phyloP scores from a whole-genome alignment of 1,139 yeast species.

The Pneumocystis carinii region DNA sequence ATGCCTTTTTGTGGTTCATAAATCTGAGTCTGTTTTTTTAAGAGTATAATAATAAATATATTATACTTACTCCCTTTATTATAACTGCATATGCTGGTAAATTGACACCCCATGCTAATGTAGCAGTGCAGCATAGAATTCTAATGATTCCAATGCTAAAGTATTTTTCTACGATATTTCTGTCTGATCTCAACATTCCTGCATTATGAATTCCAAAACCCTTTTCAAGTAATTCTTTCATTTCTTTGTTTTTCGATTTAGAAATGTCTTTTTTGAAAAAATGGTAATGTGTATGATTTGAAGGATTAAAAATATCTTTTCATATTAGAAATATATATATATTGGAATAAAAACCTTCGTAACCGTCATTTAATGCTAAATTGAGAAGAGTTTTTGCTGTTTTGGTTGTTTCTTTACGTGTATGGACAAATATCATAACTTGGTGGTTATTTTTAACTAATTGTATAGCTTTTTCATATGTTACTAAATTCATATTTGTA shows the following conservation, averaged over 20 bases:
- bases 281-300: constrained; percentile 34
- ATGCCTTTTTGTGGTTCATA: constrained; percentile 95
- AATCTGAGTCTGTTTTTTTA: constrained; percentile 45
- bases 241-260: constrained; percentile 62
- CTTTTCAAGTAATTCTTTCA: constrained; percentile 59
- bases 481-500: constrained; percentile 58
- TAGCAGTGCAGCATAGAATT: constrained; percentile 90
- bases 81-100: constrained; percentile 96
- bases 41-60: neutral
- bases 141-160: constrained; percentile 74
- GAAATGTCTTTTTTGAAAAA: constrained; percentile 50
- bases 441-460: constrained; percentile 62
- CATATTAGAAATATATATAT: neutral
- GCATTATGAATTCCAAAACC: constrained; percentile 98
- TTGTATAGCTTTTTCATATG: constrained; percentile 62
- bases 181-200: constrained; percentile 83
- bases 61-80: constrained; percentile 45
- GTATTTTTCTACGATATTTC: constrained; percentile 79
- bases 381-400: constrained; percentile 61
- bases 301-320: constrained; percentile 42
- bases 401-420: constrained; percentile 80
- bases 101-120: constrained; percentile 99
- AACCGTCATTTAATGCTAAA: constrained; percentile 50
- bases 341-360: constrained; percentile 11
- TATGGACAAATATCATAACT: constrained; percentile 94